Evolutionary conservation across 148 eudicot species (phyloP).

Genomic region (Amaranthus palmeri): DNA sequence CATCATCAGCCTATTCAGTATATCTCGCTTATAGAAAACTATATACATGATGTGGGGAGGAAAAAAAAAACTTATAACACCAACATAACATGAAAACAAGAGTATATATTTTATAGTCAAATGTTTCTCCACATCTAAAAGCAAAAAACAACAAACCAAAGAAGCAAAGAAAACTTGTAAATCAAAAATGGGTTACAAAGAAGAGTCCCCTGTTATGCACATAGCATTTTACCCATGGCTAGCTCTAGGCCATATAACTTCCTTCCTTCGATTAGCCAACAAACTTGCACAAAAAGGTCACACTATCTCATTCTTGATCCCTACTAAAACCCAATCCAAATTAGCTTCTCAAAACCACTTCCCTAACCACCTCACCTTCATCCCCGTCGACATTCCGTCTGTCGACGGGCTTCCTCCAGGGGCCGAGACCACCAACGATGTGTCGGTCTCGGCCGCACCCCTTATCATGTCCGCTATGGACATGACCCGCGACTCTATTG

Average conservation of each 20-base stretch:
- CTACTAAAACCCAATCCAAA: slow-evolving; percentile 27
- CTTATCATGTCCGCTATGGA: slow-evolving; percentile 35
- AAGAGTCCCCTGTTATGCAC: not conserved
- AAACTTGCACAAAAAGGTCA: slow-evolving; percentile 36
- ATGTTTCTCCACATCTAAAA: too few species aligned
- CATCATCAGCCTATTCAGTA: too few species aligned
- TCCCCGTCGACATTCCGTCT: slow-evolving; percentile 30
- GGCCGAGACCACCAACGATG: slow-evolving; percentile 39
- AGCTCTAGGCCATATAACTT: slow-evolving; percentile 41
- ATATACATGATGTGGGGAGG: too few species aligned
- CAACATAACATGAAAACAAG: too few species aligned
- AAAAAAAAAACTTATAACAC: too few species aligned
- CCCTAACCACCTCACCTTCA: slow-evolving; percentile 33
- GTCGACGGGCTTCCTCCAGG: slow-evolving; percentile 37
- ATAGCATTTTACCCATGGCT: slow-evolving; percentile 47
- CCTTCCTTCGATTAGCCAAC: slow-evolving; percentile 37
- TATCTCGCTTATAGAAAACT: too few species aligned
- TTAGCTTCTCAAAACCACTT: slow-evolving; percentile 33
- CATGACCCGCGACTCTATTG: slow-evolving; percentile 24
- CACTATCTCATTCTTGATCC: slow-evolving; percentile 33
- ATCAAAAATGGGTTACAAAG: not conserved
- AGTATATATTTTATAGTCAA: too few species aligned
- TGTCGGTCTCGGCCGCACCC: slow-evolving; percentile 13
- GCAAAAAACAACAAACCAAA: not conserved
- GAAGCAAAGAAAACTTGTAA: too few species aligned